Percentiles rank a stretch among this genome's conserved stretches.
Conservation (phyloP, 176 grass and related monocot species). For the Aegilops bicornis region DNA sequence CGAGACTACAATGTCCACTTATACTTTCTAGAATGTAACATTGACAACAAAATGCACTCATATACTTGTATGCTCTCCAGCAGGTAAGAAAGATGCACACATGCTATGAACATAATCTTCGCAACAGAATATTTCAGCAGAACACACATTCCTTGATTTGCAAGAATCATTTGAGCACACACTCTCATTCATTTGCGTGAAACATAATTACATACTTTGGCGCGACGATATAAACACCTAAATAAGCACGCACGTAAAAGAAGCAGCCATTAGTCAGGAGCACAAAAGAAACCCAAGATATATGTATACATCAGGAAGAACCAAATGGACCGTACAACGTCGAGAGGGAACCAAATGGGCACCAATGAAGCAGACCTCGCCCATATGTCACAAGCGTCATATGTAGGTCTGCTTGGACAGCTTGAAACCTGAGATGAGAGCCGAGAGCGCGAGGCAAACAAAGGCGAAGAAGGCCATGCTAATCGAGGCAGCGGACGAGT, state of each 20-base stretch:
- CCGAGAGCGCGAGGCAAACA: slow-evolving; percentile 64
- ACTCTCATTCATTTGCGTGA: neutral
- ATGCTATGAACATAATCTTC: neutral
- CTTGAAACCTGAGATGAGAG: slow-evolving; percentile 81
- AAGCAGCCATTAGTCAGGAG: neutral
- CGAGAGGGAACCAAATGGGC: neutral
- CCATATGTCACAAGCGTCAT: neutral
- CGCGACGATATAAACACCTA: neutral
- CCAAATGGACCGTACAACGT: neutral
- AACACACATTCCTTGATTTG: neutral
- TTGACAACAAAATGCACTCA: neutral
- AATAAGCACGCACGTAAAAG: neutral
- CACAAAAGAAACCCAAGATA: neutral
- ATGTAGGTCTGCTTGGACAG: slow-evolving; percentile 78
- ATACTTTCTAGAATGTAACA: neutral
- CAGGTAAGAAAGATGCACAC: too few species aligned
- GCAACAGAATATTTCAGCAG: neutral
- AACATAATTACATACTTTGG: neutral
- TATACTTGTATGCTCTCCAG: too few species aligned
- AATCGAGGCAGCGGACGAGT: slow-evolving; percentile 83
- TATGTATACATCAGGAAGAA: neutral
- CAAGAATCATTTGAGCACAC: neutral
- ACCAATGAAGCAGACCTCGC: neutral
- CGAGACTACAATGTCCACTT: too few species aligned
- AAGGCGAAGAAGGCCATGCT: slow-evolving; percentile 96